These are phyloP conservation scores for Brassica cretica DNA, from an alignment of 345 rosid species.

Conservation along the genomic window DNA sequence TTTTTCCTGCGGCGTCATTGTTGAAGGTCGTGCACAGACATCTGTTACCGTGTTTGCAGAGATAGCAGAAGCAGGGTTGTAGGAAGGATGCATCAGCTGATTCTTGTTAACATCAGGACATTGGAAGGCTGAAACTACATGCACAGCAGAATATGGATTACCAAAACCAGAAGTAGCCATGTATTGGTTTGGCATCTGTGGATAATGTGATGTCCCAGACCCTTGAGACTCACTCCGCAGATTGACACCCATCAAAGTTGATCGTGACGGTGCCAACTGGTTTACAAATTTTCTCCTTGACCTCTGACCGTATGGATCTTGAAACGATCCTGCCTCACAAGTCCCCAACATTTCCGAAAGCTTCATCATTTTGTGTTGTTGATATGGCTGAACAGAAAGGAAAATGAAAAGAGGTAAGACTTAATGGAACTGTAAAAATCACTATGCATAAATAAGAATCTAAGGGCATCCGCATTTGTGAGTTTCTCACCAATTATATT, in stretches of 20 bases:
- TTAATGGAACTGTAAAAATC: slow-evolving; percentile 13
- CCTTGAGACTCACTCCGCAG: slow-evolving; percentile 56
- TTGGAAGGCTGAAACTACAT: slow-evolving; percentile 52
- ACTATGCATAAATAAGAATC: slow-evolving; percentile 15
- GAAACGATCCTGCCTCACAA: slow-evolving; percentile 43
- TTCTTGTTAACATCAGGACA: slow-evolving; percentile 47
- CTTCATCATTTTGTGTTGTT: slow-evolving; percentile 53
- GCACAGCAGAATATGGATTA: slow-evolving; percentile 58
- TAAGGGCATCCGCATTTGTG: neutral
- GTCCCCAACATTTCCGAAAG: slow-evolving; percentile 46
- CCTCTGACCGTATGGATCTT: slow-evolving; percentile 45
- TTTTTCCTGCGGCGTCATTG: slow-evolving; percentile 95
- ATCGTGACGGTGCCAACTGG: slow-evolving; percentile 44
- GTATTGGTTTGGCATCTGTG: slow-evolving; percentile 50
- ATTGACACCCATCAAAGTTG: slow-evolving; percentile 48
- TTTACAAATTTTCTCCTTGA: slow-evolving; percentile 44
- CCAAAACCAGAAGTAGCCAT: slow-evolving; percentile 52
- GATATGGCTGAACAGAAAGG: slow-evolving; percentile 47
- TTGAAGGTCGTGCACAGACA: slow-evolving; percentile 50
- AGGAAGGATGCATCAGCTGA: slow-evolving; percentile 53
- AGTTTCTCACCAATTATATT: no score
- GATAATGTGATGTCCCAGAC: slow-evolving; percentile 53
- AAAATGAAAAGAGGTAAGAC: neutral
- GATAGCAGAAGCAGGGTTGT: slow-evolving; percentile 48
- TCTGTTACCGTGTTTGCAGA: slow-evolving; percentile 45